Conservation (phyloP, 163 green algal genomes). For the Chloroidium sp. region DNA sequence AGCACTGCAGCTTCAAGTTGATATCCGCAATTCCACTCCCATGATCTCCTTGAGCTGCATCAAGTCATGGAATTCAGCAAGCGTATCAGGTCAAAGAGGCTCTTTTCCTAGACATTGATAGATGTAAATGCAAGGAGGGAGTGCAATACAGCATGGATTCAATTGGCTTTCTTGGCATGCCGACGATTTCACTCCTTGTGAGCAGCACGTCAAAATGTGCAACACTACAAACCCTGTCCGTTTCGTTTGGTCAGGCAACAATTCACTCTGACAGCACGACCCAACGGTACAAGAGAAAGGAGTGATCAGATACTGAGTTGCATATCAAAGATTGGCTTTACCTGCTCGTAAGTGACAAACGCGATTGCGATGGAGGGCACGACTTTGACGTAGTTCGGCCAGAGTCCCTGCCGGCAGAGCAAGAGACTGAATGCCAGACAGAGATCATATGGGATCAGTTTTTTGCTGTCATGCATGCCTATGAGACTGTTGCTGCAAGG, state of each 20-base stretch:
- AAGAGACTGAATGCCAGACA: too few species aligned
- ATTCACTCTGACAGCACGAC: not conserved
- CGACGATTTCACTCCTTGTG: too few species aligned
- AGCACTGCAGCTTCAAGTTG: not conserved
- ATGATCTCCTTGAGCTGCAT: constrained; percentile 70
- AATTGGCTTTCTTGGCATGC: not conserved
- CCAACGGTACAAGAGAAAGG: not conserved
- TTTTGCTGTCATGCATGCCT: not conserved
- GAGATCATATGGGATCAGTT: too few species aligned
- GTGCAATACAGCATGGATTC: not conserved
- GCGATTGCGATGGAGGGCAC: constrained; percentile 95
- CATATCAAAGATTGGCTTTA: constrained; percentile 4
- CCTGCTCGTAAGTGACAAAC: constrained; percentile 94
- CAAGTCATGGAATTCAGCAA: not conserved
- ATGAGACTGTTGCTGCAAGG: too few species aligned
- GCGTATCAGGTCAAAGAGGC: not conserved
- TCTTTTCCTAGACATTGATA: too few species aligned
- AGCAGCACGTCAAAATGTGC: too few species aligned
- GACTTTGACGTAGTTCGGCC: constrained; percentile 97
- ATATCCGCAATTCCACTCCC: constrained; percentile 83
- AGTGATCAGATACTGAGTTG: not conserved
- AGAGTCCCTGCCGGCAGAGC: constrained; percentile 52
- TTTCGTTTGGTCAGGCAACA: not conserved
- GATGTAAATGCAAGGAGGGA: too few species aligned
- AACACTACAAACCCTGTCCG: not conserved